phyloP scores from a whole-genome alignment of 805 yeast species.

The Nakazawaea peltata region DNA sequence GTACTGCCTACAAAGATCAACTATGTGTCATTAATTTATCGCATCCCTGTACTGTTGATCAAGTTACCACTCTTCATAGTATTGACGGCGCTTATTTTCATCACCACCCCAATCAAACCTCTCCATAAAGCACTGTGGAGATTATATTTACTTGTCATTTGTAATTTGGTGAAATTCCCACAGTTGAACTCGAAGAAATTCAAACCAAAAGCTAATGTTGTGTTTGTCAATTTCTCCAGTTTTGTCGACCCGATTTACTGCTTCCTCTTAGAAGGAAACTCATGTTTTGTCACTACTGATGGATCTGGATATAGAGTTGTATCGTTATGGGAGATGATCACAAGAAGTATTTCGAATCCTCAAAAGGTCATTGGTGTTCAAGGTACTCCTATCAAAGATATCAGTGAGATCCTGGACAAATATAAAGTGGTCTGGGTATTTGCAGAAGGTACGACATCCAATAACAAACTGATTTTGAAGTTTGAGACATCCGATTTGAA shows the following conservation, averaged over 20 bases:
- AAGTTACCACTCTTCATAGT: conserved; percentile 22
- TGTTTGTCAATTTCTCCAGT: conserved; percentile 48
- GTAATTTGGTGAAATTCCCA: conserved; percentile 19
- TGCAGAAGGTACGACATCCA: conserved; percentile 80
- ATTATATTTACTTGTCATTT: conserved; percentile 23
- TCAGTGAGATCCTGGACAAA: conserved; percentile 16
- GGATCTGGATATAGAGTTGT: conserved; percentile 24
- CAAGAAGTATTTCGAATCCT: conserved; percentile 4
- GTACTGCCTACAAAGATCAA: not conserved
- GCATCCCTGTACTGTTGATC: conserved; percentile 13
- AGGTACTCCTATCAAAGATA: conserved; percentile 9
- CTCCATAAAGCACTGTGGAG: conserved; percentile 13
- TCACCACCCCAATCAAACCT: conserved; percentile 14
- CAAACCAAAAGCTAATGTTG: conserved; percentile 30
- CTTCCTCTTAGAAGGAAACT: conserved; percentile 6
- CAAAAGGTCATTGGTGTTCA: conserved; percentile 12
- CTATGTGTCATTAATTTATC: not conserved
- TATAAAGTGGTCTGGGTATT: conserved; percentile 46
- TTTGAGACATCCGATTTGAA: conserved; percentile 19
- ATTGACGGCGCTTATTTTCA: conserved; percentile 13
- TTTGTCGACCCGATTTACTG: conserved; percentile 48
- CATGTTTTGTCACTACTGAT: conserved; percentile 28
- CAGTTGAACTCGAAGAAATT: not conserved
- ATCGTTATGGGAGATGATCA: conserved; percentile 18
- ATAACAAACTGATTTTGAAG: conserved; percentile 69